Evolutionary conservation across 1,284 basidiomycete species (phyloP).

Genomic region (Volvariella surrecta): DNA sequence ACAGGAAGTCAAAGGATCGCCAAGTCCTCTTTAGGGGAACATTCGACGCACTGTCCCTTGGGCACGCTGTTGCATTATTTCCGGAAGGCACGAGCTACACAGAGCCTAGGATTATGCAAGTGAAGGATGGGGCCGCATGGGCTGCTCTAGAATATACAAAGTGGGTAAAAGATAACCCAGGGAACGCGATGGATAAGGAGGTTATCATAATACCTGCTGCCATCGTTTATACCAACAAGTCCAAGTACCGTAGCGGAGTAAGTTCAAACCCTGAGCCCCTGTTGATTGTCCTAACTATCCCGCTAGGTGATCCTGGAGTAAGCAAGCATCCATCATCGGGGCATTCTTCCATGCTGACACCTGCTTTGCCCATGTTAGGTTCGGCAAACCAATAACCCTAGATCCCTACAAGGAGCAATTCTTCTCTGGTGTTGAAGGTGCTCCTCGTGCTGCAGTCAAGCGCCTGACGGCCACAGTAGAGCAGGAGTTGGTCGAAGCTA

Average conservation of each 20-base stretch:
- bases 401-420: conserved; percentile 75
- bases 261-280: conserved; percentile 18
- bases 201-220: conserved; percentile 72
- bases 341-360: conserved; percentile 2
- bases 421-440: conserved; percentile 56
- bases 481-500: conserved; percentile 62
- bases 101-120: conserved; percentile 84
- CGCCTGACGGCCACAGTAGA: conserved; percentile 73
- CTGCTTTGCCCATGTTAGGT: conserved; percentile 37
- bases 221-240: conserved; percentile 93
- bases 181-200: conserved; percentile 27
- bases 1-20: conserved; percentile 87
- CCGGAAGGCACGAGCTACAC: conserved; percentile 92
- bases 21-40: conserved; percentile 86
- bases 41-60: conserved; percentile 74
- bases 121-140: conserved; percentile 97
- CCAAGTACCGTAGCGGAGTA: conserved; percentile 82
- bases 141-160: conserved; percentile 88
- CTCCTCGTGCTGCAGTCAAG: conserved; percentile 79
- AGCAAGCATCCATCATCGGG: conserved; percentile 17
- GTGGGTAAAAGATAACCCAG: conserved; percentile 54
- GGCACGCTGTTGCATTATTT: conserved; percentile 84
- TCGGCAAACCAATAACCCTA: conserved; percentile 73
- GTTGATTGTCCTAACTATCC: not conserved
- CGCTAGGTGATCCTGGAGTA: conserved; percentile 64